Percentiles rank a stretch among this genome's conserved stretches.
phyloP scores from a whole-genome alignment of 495 filamentous ascomycete species.

The Polyplosphaeria fusca region DNA sequence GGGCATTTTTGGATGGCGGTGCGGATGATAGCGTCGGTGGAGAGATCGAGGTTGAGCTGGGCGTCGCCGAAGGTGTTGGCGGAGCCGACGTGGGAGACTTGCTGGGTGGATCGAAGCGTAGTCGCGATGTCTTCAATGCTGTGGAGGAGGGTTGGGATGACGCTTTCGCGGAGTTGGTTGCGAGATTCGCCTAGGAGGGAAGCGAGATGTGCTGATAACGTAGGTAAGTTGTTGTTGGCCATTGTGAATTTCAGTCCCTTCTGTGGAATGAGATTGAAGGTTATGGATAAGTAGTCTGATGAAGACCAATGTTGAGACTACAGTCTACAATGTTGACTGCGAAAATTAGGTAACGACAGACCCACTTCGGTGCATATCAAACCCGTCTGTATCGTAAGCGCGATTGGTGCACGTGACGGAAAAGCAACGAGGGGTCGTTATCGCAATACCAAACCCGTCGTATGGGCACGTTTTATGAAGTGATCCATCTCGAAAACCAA shows the following conservation, averaged over 20 bases:
- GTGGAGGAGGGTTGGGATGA: constrained; percentile 45
- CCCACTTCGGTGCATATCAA: not conserved
- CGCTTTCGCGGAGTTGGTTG: constrained; percentile 31
- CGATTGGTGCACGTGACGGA: not conserved
- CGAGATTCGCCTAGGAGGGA: not conserved
- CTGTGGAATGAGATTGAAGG: not conserved
- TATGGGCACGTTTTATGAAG: not conserved
- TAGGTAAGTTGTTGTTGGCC: not conserved
- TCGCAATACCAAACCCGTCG: not conserved
- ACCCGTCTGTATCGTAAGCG: not conserved
- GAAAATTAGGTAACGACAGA: not conserved
- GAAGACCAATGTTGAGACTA: no score
- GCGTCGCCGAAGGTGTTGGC: constrained; percentile 54
- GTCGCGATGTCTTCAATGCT: constrained; percentile 40
- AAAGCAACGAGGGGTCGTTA: not conserved
- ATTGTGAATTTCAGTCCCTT: not conserved
- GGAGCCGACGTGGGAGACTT: constrained; percentile 45
- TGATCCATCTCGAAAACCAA: not conserved
- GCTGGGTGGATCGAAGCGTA: constrained; percentile 42
- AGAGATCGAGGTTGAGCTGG: constrained; percentile 55
- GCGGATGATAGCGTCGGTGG: constrained; percentile 48
- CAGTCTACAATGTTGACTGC: not conserved
- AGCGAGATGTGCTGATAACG: constrained; percentile 8
- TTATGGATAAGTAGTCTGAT: not conserved
- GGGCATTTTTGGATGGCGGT: constrained; percentile 44